Percentiles rank a stretch among this genome's conserved stretches.
Evolutionary conservation across 148 eudicot species (phyloP).

Genomic region (Nepenthes mirabilis): DNA sequence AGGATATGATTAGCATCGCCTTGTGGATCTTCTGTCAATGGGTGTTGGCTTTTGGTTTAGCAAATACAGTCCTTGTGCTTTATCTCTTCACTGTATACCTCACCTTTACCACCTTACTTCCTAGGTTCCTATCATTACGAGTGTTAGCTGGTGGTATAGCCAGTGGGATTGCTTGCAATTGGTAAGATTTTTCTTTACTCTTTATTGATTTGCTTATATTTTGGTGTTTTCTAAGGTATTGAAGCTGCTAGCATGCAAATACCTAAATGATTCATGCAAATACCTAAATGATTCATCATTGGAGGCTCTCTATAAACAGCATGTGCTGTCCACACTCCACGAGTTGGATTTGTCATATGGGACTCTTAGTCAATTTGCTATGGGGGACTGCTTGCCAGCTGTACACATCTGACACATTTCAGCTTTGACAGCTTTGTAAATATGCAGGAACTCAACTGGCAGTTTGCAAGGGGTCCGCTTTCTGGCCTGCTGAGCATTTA

Average conservation of each 20-base stretch:
- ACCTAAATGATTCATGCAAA: conserved; percentile 72
- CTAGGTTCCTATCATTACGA: too few relatives aligned
- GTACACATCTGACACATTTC: conserved; percentile 73
- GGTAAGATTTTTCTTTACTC: too few relatives aligned
- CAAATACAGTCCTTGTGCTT: too few relatives aligned
- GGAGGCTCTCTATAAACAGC: conserved; percentile 69
- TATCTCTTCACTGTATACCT: too few relatives aligned
- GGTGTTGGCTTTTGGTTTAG: too few relatives aligned
- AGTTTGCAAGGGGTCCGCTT: conserved; percentile 20
- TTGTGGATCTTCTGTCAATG: too few relatives aligned
- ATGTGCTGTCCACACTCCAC: conserved; percentile 66
- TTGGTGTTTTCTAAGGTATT: conserved; percentile 33
- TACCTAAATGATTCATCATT: conserved; percentile 63
- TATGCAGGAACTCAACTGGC: conserved; percentile 90
- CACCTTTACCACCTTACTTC: too few relatives aligned
- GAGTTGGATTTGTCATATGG: conserved; percentile 94
- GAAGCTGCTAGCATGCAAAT: conserved; percentile 94
- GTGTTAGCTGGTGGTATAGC: too few relatives aligned
- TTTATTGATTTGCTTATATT: background rate
- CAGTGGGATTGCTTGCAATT: too few relatives aligned
- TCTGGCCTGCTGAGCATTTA: background rate
- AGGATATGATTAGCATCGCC: too few relatives aligned
- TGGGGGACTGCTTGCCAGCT: conserved; percentile 75
- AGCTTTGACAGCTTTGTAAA: conserved; percentile 86
- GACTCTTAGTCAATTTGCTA: conserved; percentile 71